phyloP scores from a whole-genome alignment of 148 eudicot species.

The Persicaria maculosa region DNA sequence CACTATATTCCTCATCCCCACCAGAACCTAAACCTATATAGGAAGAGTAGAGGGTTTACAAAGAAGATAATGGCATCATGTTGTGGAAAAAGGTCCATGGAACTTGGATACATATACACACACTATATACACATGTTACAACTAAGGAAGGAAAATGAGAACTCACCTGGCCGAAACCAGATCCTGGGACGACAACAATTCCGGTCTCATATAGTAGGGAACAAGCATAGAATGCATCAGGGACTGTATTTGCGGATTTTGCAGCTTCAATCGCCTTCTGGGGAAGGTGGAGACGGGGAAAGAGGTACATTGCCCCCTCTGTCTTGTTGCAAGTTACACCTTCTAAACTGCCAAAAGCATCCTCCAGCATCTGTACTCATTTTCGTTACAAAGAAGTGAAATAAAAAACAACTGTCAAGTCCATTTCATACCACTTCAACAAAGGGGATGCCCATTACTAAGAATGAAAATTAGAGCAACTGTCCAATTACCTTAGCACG shows the following conservation, averaged over 20 bases:
- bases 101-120: no score
- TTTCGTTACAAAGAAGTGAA: slow-evolving; percentile 1
- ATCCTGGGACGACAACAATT: slow-evolving; percentile 82
- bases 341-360: slow-evolving; percentile 73
- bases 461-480: neutral
- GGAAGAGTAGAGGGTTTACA: neutral
- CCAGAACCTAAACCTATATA: no score
- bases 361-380: slow-evolving; percentile 60
- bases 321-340: slow-evolving; percentile 88
- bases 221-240: slow-evolving; percentile 78
- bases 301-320: slow-evolving; percentile 97
- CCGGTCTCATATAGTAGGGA: slow-evolving; percentile 73
- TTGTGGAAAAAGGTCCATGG: neutral
- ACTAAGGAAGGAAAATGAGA: neutral
- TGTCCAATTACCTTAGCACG: slow-evolving; percentile 69
- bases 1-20: no score
- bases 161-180: slow-evolving; percentile 90
- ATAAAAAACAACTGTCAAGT: neutral
- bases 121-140: no score
- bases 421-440: neutral
- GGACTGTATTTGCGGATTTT: slow-evolving; percentile 51
- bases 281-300: slow-evolving; percentile 65
- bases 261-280: slow-evolving; percentile 80
- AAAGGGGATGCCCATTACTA: neutral
- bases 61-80: neutral